Evolutionary conservation across 805 yeast species (phyloP), one percentile per base, ranked within the genome.

Genomic region (Saccharomycopsis javanensis): DNA sequence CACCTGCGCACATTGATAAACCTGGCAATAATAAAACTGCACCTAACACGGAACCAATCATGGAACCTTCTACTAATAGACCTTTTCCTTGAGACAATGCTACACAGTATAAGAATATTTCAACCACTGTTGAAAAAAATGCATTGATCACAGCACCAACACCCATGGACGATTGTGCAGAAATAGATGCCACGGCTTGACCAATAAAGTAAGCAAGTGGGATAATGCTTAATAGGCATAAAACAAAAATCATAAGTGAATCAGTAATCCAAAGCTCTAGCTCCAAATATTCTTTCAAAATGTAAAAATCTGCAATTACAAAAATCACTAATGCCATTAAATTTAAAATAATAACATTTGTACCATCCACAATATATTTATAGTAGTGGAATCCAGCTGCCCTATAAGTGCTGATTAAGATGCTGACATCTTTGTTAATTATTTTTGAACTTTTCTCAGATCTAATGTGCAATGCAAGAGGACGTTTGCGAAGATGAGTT

Each of bases 81-180:
- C 96, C 96, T 67, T 94, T 92, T 2, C 83, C 79, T 67, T 91
- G 95, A 55, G 80, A 75, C 60, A 94, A 74, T 0, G 99, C 98
- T 20, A 92, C 96, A 70, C 96, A 85, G 69, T 94, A 94, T 53
- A 60, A 73, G 69, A 85, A 94, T 7, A 94, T 86, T 68, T 94
- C 99, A 5, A 94, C 98, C 53, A 94, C 79, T 0, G 99, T 91
- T 1, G 98, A 91, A 76, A 94, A 94, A 66, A 94, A 92, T 0
- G 99, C 99, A 69, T 94, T 94, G 64, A 94, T 90, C 0, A 91
- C 97, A 1, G 99, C 99, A 74, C 98, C 98, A 59, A 94, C 83
- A 30, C 98, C 97, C 99, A 94, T 94, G 0, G 97, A 91, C 0
- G 97, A 88, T 72, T 94, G 99, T 0, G 99, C 98, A 5, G 96